These are phyloP conservation scores for Glycine soja DNA, from an alignment of 306 rosid genomes.

Conservation along the genomic window DNA sequence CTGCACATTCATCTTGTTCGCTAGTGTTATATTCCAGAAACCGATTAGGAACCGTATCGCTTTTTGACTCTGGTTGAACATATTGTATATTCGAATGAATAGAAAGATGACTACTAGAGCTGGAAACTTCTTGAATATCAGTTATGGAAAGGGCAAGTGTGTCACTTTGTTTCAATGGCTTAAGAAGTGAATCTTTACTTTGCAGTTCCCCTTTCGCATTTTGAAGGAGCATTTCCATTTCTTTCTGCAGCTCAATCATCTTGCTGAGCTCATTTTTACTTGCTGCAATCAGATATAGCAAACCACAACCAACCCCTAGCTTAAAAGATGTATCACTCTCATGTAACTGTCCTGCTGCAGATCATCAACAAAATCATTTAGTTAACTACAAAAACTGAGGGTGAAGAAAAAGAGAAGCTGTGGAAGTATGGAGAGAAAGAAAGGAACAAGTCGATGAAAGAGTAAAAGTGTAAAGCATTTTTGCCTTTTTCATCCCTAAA, in stretches of 20 bases:
- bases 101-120: conserved; percentile 53
- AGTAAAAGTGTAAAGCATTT: background rate
- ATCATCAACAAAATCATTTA: background rate
- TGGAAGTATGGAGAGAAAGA: background rate
- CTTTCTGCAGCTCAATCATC: conserved; percentile 73
- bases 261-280: conserved; percentile 72
- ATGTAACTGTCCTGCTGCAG: conserved; percentile 64
- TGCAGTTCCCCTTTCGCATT: conserved; percentile 62
- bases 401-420: background rate
- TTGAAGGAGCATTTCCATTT: conserved; percentile 79
- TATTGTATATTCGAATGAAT: conserved; percentile 48
- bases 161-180: conserved; percentile 50
- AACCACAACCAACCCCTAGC: conserved; percentile 82
- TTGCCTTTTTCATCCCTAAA: background rate
- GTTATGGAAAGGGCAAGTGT: conserved; percentile 58
- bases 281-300: conserved; percentile 68
- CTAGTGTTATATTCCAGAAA: conserved; percentile 39
- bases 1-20: conserved; percentile 54
- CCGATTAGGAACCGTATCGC: conserved; percentile 41
- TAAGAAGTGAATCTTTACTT: conserved; percentile 46
- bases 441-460: conserved; percentile 14
- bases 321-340: conserved; percentile 68
- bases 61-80: conserved; percentile 47
- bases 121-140: conserved; percentile 59
- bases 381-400: background rate